A percentile compares a stretch with the other conserved stretches of the same genome.
Evolutionary conservation across 495 filamentous ascomycete species (phyloP).

Genomic region (Trichoderma parareesei): DNA sequence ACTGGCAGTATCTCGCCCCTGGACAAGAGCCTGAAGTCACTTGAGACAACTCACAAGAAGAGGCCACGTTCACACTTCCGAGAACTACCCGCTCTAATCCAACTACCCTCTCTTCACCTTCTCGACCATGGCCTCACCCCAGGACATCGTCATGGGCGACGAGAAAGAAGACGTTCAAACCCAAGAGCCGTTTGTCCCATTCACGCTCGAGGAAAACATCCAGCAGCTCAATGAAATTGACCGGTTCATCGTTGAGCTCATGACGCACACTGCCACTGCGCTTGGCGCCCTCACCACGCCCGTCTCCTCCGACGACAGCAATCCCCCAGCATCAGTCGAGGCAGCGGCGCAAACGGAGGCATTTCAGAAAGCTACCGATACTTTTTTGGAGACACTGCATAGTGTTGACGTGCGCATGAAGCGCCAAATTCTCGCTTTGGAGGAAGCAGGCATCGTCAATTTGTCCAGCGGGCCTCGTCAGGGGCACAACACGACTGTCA

Average conservation of each 20-base stretch:
- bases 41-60: too few species aligned
- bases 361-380: conserved; percentile 54
- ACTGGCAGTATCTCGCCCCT: too few species aligned
- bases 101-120: background rate
- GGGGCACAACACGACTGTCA: conserved; percentile 8
- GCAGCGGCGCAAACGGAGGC: conserved; percentile 43
- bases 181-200: conserved; percentile 26
- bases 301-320: conserved; percentile 19
- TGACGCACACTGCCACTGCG: conserved; percentile 59
- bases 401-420: conserved; percentile 61
- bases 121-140: background rate
- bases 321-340: conserved; percentile 9
- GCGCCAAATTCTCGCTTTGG: conserved; percentile 71
- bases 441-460: conserved; percentile 67
- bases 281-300: conserved; percentile 45
- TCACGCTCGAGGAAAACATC: conserved; percentile 63
- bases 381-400: conserved; percentile 62
- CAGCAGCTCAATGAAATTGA: conserved; percentile 70
- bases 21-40: too few species aligned
- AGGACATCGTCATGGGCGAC: conserved; percentile 7
- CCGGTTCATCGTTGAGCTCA: conserved; percentile 48
- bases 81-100: background rate
- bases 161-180: conserved; percentile 14
- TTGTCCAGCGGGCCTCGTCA: conserved; percentile 18
- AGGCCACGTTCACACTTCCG: background rate